Evolutionary conservation across 306 rosid species (phyloP), one percentile per base, ranked within the genome.

Genomic region (Trichosanthes truncata): DNA sequence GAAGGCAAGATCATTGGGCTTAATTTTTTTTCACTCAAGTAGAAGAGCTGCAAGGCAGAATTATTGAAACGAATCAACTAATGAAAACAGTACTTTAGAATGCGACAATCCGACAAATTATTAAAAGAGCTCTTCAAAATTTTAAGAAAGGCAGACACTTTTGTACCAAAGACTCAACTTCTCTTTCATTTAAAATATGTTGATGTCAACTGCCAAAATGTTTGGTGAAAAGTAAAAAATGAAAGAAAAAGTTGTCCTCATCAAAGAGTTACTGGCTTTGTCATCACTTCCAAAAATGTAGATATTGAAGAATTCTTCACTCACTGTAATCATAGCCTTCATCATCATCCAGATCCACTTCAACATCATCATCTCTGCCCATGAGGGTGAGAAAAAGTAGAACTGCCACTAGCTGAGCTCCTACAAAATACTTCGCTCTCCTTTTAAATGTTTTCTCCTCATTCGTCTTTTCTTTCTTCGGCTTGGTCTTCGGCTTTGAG

Each of bases 361-460:
- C 98, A 77, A 43, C 78, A 80, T 86, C 91, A 78, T 84, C 91
- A 26, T 80, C 85, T 81, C 86, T 72, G 67, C 87, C 80, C 87
- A 91, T 82, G 78, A 88, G 84, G 0, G 99, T 88, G 87, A 96
- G 88, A 77, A 91, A 96, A 62, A 91, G 90, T 76, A 93, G 80
- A 83, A 90, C 83, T 12, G 97, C 84, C 56, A 93, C 90, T 43
- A 88, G 77, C 83, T 96, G 99, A 21, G 97, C 88, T 9, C 35
- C 90, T 80, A 96, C 80, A 78, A 96, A 96, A 84, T 87, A 89
- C 73, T 86, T 96, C 76, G 87, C 87, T 84, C 89, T 93, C 80
- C 88, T 90, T 86, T 82, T 89, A 76, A 93, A 90, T 68, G 87
- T 89, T 86, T 84, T 91, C 89, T 96, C 98, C 81, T 85, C 97